phyloP scores from a whole-genome alignment of 2,329 filamentous ascomycete species.

The Didymella exigua region DNA sequence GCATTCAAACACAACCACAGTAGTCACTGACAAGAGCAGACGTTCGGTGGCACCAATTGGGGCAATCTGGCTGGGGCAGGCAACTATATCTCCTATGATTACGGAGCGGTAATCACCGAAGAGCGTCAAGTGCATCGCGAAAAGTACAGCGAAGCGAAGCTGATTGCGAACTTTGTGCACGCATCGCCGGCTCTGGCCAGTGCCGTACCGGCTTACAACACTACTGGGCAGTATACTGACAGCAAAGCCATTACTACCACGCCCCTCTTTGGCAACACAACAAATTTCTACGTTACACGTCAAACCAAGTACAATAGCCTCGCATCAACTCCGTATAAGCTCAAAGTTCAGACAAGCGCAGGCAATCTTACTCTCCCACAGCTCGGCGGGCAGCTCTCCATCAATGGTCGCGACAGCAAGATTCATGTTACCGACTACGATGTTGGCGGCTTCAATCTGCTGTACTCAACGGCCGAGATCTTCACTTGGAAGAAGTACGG shows the following conservation, averaged over 20 bases:
- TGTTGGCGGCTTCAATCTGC: conserved; percentile 60
- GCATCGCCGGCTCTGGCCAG: conserved; percentile 71
- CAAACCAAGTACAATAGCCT: conserved; percentile 67
- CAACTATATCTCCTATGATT: conserved; percentile 61
- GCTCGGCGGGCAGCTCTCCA: conserved; percentile 57
- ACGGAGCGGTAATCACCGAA: conserved; percentile 68
- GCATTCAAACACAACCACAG: background rate
- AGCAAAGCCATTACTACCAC: conserved; percentile 61
- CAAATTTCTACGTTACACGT: conserved; percentile 67
- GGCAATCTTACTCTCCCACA: conserved; percentile 61
- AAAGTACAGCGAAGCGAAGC: conserved; percentile 78
- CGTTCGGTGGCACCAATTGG: conserved; percentile 82
- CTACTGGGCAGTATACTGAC: conserved; percentile 26
- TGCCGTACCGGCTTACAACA: conserved; percentile 38
- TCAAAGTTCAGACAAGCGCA: conserved; percentile 63
- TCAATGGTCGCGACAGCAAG: conserved; percentile 68
- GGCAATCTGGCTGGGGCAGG: conserved; percentile 74
- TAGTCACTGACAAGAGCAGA: conserved; percentile 30
- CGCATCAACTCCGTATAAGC: conserved; percentile 62
- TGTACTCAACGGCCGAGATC: conserved; percentile 72
- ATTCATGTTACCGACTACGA: conserved; percentile 70
- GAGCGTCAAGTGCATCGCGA: conserved; percentile 69
- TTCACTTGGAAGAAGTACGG: conserved; percentile 68
- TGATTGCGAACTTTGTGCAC: conserved; percentile 73
- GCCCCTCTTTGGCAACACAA: conserved; percentile 59